Evolutionary conservation across 1,284 basidiomycete species (phyloP).

Genomic region (Puccinia hordei): DNA sequence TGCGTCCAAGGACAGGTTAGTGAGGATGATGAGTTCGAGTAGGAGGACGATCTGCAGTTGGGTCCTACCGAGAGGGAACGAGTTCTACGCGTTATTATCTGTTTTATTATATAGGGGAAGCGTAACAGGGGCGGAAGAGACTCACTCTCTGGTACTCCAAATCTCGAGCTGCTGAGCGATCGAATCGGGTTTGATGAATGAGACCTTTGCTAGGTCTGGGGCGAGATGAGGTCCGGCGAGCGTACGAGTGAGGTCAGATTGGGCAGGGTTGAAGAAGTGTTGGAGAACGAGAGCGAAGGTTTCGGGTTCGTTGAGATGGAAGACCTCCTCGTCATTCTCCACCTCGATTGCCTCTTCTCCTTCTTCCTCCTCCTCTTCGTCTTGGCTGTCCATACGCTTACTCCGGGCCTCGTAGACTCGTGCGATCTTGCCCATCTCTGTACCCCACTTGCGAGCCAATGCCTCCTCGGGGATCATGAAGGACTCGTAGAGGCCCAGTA

Average conservation of each 20-base stretch:
- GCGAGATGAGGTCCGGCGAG: background rate
- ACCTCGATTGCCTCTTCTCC: background rate
- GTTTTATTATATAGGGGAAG: background rate
- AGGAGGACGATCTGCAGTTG: constrained; percentile 40
- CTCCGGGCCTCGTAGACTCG: background rate
- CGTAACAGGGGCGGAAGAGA: background rate
- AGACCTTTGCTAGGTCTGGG: background rate
- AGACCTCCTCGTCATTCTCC: constrained; percentile 36
- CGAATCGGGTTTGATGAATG: constrained; percentile 32
- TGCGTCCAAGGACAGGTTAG: constrained; percentile 5
- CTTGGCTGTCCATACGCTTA: background rate
- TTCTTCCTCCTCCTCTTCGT: background rate
- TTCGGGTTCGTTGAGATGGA: constrained; percentile 38
- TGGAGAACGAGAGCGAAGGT: constrained; percentile 7
- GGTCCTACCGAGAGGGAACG: no score
- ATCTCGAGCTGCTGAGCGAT: constrained; percentile 28
- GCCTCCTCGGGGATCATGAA: constrained; percentile 40
- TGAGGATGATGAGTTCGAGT: constrained; percentile 39
- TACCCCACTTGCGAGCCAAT: constrained; percentile 36
- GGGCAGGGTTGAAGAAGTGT: constrained; percentile 2
- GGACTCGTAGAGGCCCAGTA: constrained; percentile 12
- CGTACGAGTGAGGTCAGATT: background rate
- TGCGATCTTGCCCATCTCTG: constrained; percentile 6
- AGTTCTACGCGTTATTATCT: no score
- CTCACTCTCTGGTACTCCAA: constrained; percentile 41